Conservation (phyloP, 345 rosid species). For the Ricinus communis region DNA sequence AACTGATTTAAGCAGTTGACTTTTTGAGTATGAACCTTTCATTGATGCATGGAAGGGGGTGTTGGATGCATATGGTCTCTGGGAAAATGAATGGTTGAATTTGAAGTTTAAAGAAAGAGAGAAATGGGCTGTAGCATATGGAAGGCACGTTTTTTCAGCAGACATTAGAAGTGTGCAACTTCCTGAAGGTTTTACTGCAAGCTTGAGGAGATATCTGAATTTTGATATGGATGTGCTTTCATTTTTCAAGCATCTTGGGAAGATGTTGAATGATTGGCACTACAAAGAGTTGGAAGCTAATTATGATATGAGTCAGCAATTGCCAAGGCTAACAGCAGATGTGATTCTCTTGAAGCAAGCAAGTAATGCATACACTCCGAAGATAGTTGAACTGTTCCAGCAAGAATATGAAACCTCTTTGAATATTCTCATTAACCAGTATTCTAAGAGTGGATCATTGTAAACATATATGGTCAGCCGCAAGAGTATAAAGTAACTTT, state of each 20-base stretch:
- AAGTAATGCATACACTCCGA: slow-evolving; percentile 29
- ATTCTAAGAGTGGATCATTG: slow-evolving; percentile 17
- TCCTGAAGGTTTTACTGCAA: slow-evolving; percentile 19
- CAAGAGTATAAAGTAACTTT: slow-evolving; percentile 22
- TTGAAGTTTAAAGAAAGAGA: slow-evolving; percentile 32
- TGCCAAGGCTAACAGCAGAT: slow-evolving; percentile 32
- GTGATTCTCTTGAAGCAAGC: slow-evolving; percentile 37
- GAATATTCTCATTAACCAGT: slow-evolving; percentile 31
- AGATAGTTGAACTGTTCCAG: slow-evolving; percentile 34
- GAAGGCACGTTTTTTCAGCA: slow-evolving; percentile 34
- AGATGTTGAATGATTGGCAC: slow-evolving; percentile 30
- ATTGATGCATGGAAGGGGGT: slow-evolving; percentile 34
- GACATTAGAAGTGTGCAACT: slow-evolving; percentile 24
- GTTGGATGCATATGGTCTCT: slow-evolving; percentile 26
- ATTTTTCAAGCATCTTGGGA: slow-evolving; percentile 33
- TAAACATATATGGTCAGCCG: slow-evolving; percentile 24
- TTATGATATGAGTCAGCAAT: slow-evolving; percentile 28
- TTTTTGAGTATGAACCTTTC: slow-evolving; percentile 33
- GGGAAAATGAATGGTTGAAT: slow-evolving; percentile 33
- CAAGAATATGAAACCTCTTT: slow-evolving; percentile 31
- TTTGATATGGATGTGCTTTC: slow-evolving; percentile 28
- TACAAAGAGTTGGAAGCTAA: slow-evolving; percentile 39
- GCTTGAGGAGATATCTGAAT: slow-evolving; percentile 33
- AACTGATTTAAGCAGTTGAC: slow-evolving; percentile 30
- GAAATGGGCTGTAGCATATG: slow-evolving; percentile 38